Evolutionary conservation across 2,329 filamentous ascomycete species (phyloP).

Genomic region (Fusarium sp.): DNA sequence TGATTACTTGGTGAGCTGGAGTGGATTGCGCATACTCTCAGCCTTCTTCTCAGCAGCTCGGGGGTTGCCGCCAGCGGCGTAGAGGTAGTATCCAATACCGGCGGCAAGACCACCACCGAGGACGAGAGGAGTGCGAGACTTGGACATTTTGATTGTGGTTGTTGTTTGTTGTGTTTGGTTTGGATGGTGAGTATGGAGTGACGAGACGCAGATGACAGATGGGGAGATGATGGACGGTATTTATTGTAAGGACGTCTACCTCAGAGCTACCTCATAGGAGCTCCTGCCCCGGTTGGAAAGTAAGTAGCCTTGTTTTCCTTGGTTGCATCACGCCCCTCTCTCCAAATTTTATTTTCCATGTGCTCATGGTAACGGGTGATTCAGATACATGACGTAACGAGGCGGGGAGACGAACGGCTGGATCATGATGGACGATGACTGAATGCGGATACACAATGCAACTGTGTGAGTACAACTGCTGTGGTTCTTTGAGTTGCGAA

Average conservation of each 20-base stretch:
- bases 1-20: not conserved
- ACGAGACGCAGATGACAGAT: slow-evolving; percentile 17
- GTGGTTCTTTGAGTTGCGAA: not conserved
- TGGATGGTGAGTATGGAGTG: slow-evolving; percentile 19
- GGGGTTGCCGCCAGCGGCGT: slow-evolving; percentile 84
- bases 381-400: slow-evolving; percentile 51
- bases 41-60: slow-evolving; percentile 89
- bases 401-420: slow-evolving; percentile 38
- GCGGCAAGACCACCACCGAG: slow-evolving; percentile 76
- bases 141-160: slow-evolving; percentile 50
- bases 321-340: slow-evolving; percentile 28
- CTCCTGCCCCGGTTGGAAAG: slow-evolving; percentile 10
- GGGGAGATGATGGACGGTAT: slow-evolving; percentile 40
- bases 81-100: slow-evolving; percentile 91
- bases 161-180: not conserved
- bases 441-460: slow-evolving; percentile 19
- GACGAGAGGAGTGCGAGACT: slow-evolving; percentile 65
- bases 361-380: slow-evolving; percentile 42
- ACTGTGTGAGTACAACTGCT: not conserved
- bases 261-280: slow-evolving; percentile 24
- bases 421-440: slow-evolving; percentile 36
- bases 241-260: slow-evolving; percentile 33
- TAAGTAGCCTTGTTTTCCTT: slow-evolving; percentile 29
- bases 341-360: slow-evolving; percentile 35
- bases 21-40: slow-evolving; percentile 74